Percentiles rank a stretch among this genome's conserved stretches.
Evolutionary conservation across 2,329 filamentous ascomycete species (phyloP).

Genomic region (Fusarium sp.): DNA sequence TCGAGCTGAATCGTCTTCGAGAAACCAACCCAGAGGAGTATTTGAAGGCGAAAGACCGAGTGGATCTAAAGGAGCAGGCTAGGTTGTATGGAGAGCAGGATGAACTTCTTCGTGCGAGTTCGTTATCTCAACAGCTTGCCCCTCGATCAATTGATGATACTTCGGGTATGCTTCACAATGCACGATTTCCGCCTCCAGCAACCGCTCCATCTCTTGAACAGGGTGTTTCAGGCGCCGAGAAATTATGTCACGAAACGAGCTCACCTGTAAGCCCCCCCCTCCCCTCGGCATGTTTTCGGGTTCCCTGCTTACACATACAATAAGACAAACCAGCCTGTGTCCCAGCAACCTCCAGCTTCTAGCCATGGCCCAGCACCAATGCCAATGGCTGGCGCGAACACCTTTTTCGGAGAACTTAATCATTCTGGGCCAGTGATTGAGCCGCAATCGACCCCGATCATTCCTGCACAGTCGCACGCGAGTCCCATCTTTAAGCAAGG

Average conservation of each 20-base stretch:
- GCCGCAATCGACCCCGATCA: background rate
- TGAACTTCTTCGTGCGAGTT: background rate
- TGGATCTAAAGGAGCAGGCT: slow-evolving; percentile 12
- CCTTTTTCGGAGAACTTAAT: slow-evolving; percentile 45
- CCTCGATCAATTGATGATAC: slow-evolving; percentile 24
- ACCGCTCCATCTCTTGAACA: background rate
- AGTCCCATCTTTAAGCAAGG: slow-evolving; percentile 13
- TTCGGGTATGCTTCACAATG: slow-evolving; percentile 11
- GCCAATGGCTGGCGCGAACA: slow-evolving; percentile 50
- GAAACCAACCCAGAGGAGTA: slow-evolving; percentile 47
- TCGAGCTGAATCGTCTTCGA: slow-evolving; percentile 47
- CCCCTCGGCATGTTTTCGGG: background rate
- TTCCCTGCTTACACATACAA: slow-evolving; percentile 3
- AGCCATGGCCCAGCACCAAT: slow-evolving; percentile 36
- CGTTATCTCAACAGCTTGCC: background rate
- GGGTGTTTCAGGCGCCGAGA: background rate
- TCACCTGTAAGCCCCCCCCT: slow-evolving; percentile 6
- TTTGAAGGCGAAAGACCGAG: slow-evolving; percentile 24
- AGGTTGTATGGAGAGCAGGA: slow-evolving; percentile 1
- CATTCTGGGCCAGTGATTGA: background rate
- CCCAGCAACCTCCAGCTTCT: background rate
- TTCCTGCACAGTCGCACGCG: background rate
- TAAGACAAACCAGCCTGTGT: background rate
- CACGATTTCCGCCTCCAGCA: background rate
- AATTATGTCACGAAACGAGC: background rate